Percentiles rank a stretch among this genome's conserved stretches.
phyloP scores from a whole-genome alignment of 2,329 filamentous ascomycete species.

The Chrysosporium queenslandicum region DNA sequence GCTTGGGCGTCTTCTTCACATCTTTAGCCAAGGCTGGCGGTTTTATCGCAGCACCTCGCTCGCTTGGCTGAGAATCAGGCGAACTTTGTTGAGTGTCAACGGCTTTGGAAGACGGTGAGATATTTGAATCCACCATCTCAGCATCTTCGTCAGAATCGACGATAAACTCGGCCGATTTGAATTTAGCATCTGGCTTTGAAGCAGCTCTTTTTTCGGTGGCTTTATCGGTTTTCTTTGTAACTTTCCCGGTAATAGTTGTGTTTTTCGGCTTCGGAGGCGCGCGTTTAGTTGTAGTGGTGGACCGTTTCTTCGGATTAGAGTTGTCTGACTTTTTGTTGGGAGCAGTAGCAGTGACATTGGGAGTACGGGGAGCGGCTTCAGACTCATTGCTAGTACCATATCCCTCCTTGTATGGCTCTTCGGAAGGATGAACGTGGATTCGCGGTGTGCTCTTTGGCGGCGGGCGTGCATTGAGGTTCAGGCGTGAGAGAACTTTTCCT shows the following conservation, averaged over 20 bases:
- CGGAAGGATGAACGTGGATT: conserved; percentile 30
- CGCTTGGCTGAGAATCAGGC: conserved; percentile 8
- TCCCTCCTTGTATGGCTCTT: conserved; percentile 31
- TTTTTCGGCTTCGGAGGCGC: conserved; percentile 39
- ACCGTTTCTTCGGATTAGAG: conserved; percentile 25
- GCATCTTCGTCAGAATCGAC: conserved; percentile 44
- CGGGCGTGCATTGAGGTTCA: conserved; percentile 42
- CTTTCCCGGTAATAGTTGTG: conserved; percentile 35
- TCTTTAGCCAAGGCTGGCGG: background rate
- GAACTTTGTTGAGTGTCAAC: conserved; percentile 13
- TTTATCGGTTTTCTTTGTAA: conserved; percentile 39
- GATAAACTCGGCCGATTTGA: conserved; percentile 47
- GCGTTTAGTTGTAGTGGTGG: conserved; percentile 34
- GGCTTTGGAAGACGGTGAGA: conserved; percentile 16
- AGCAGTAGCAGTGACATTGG: background rate
- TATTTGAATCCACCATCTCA: conserved; percentile 30
- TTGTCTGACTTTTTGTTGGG: background rate
- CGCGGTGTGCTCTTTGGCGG: conserved; percentile 33
- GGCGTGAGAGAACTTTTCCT: conserved; percentile 50
- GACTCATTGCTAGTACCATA: conserved; percentile 30
- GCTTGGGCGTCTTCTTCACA: conserved; percentile 1
- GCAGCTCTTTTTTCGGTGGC: conserved; percentile 22
- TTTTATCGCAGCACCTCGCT: conserved; percentile 10
- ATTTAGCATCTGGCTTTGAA: conserved; percentile 35
- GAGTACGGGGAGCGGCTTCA: conserved; percentile 24